Evolutionary conservation across 306 rosid genomes (phyloP).

Genomic region (Quercus cerris): DNA sequence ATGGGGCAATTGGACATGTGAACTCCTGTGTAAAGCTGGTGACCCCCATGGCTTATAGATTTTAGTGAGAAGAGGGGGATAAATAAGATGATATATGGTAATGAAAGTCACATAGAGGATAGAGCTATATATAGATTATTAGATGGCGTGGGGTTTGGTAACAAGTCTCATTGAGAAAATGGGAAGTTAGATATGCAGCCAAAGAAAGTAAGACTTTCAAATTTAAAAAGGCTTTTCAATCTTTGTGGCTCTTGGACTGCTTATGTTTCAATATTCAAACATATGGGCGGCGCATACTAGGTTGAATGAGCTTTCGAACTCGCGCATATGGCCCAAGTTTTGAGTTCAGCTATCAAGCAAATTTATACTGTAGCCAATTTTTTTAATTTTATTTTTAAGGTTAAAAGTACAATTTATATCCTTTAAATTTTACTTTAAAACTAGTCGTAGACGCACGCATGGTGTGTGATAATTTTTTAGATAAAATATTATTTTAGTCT

Average conservation of each 20-base stretch:
- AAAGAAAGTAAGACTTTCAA: not conserved
- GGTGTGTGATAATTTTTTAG: too few species aligned
- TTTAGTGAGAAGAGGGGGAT: not conserved
- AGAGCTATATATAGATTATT: not conserved
- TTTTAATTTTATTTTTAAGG: not conserved
- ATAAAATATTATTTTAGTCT: too few species aligned
- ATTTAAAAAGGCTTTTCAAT: conserved; percentile 21
- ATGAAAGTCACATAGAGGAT: conserved; percentile 17
- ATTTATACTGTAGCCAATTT: not conserved
- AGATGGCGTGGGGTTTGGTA: not conserved
- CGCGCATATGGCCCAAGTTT: not conserved
- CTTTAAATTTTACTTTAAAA: not conserved
- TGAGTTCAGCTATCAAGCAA: not conserved
- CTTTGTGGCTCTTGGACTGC: conserved; percentile 32
- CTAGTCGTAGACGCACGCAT: too few species aligned
- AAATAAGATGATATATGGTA: conserved; percentile 12
- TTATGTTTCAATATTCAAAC: conserved; percentile 22
- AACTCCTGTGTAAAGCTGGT: conserved; percentile 46
- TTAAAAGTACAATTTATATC: not conserved
- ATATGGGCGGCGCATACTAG: conserved; percentile 42
- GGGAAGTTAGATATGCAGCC: not conserved
- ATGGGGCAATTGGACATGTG: conserved; percentile 44
- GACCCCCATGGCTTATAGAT: conserved; percentile 36
- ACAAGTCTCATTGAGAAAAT: not conserved
- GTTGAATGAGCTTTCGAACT: not conserved